Evolutionary conservation across 75 land plant species (phyloP).

Genomic region (Pseudotsuga menziesii): DNA sequence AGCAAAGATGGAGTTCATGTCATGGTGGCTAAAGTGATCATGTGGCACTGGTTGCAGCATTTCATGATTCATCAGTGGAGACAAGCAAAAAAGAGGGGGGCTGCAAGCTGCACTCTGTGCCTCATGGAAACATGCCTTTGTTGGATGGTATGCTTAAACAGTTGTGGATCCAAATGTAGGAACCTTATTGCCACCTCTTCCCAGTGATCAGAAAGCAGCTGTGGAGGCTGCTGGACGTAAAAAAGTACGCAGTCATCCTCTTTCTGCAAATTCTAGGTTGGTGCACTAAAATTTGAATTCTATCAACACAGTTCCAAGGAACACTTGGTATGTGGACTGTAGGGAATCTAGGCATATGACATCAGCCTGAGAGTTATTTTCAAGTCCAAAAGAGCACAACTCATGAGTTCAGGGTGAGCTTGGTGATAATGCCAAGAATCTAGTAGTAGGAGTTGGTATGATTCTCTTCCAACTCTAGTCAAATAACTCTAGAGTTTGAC

Average conservation of each 20-base stretch:
- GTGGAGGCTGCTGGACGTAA: slow-evolving; percentile 68
- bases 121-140: slow-evolving; percentile 71
- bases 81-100: slow-evolving; percentile 50
- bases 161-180: slow-evolving; percentile 91
- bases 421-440: too few species aligned
- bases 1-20: slow-evolving; percentile 62
- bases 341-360: too few species aligned
- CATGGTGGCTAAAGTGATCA: slow-evolving; percentile 85
- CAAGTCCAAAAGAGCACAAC: too few species aligned
- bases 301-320: too few species aligned
- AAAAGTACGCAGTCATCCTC: slow-evolving; percentile 81
- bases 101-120: slow-evolving; percentile 65
- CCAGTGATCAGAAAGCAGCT: slow-evolving; percentile 33
- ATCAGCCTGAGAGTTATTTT: too few species aligned
- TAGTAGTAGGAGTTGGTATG: too few species aligned
- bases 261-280: slow-evolving; percentile 52
- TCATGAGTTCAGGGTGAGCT: too few species aligned
- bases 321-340: too few species aligned
- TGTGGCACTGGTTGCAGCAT: slow-evolving; percentile 74
- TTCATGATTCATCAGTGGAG: slow-evolving; percentile 80
- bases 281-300: slow-evolving; percentile 9
- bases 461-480: too few species aligned
- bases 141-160: slow-evolving; percentile 74
- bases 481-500: too few species aligned
- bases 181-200: slow-evolving; percentile 45